A percentile compares a stretch with the other conserved stretches of the same genome.
Conservation (phyloP, 2,329 filamentous ascomycete species). For the Calonectria pseudoreteaudii region DNA sequence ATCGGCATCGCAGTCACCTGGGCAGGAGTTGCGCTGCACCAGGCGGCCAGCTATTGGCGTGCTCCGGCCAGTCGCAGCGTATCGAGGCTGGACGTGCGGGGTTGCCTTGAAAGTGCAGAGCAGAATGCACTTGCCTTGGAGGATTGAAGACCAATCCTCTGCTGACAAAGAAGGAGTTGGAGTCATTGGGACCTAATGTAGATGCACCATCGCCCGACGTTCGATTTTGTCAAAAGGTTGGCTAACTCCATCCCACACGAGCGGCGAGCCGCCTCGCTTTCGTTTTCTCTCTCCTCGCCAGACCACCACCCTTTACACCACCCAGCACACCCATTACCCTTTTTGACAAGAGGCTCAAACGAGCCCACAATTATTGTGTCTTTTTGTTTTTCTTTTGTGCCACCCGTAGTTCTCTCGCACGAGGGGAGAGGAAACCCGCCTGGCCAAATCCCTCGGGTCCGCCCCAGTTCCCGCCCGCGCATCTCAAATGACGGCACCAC, state of each 20-base stretch:
- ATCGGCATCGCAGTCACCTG: conserved; percentile 2
- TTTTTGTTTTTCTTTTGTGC: background rate
- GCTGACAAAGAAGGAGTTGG: background rate
- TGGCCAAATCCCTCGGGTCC: background rate
- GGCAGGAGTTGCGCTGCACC: background rate
- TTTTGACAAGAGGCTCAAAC: background rate
- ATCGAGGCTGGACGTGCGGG: conserved; percentile 5
- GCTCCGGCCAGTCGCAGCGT: background rate
- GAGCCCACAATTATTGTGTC: background rate
- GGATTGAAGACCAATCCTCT: background rate
- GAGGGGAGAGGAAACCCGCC: background rate
- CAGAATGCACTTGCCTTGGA: background rate
- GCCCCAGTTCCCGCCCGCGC: background rate
- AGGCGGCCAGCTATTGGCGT: conserved; percentile 5
- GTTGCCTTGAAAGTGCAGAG: conserved; percentile 9
- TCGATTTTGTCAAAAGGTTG: background rate
- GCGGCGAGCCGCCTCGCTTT: background rate
- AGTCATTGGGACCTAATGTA: conserved; percentile 11
- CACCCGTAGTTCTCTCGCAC: background rate
- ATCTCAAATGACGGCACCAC: background rate
- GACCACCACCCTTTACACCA: background rate
- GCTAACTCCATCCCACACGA: background rate
- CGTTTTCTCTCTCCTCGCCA: background rate
- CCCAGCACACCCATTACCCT: background rate
- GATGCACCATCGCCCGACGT: background rate